Conservation (phyloP, 139 green algal species). For the Auxenochlorella pyrenoidosa region DNA sequence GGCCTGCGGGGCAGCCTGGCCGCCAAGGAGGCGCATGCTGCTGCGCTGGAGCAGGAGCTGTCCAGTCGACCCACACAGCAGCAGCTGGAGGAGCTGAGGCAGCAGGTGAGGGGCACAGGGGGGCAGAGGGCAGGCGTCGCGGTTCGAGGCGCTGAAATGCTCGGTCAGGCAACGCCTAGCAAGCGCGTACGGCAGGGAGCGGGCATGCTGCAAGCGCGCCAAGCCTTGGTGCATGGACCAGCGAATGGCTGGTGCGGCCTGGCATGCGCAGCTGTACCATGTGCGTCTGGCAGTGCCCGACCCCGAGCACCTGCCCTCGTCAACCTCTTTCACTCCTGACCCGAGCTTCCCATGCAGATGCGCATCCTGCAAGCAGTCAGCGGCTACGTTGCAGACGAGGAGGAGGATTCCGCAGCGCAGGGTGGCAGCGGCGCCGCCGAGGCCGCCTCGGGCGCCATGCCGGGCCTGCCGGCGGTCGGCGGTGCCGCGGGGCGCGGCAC, state of each 20-base stretch:
- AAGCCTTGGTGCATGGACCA: too few relatives aligned
- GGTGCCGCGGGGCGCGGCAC: neutral
- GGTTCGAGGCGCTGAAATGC: neutral
- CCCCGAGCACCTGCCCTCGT: too few relatives aligned
- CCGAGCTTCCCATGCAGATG: neutral
- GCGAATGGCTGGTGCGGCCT: too few relatives aligned
- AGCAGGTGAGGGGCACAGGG: constrained; percentile 62
- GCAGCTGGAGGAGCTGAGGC: constrained; percentile 76
- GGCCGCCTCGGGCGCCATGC: neutral
- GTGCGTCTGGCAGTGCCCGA: too few relatives aligned
- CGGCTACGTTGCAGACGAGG: constrained; percentile 43
- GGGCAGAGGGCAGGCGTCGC: neutral
- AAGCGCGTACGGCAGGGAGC: neutral
- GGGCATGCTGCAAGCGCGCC: too few relatives aligned
- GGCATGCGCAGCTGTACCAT: too few relatives aligned
- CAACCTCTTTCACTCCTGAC: too few relatives aligned
- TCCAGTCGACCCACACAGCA: constrained; percentile 44
- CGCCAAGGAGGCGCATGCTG: constrained; percentile 65
- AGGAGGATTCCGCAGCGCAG: constrained; percentile 22
- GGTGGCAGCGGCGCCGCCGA: neutral
- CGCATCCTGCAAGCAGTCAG: constrained; percentile 71
- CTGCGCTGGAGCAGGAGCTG: constrained; percentile 60
- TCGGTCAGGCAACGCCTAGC: too few relatives aligned
- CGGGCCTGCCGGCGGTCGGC: neutral
- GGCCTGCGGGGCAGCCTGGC: constrained; percentile 58